phyloP scores from a whole-genome alignment of 2,329 filamentous ascomycete genomes.

The Hymenoscyphus fraxineus region DNA sequence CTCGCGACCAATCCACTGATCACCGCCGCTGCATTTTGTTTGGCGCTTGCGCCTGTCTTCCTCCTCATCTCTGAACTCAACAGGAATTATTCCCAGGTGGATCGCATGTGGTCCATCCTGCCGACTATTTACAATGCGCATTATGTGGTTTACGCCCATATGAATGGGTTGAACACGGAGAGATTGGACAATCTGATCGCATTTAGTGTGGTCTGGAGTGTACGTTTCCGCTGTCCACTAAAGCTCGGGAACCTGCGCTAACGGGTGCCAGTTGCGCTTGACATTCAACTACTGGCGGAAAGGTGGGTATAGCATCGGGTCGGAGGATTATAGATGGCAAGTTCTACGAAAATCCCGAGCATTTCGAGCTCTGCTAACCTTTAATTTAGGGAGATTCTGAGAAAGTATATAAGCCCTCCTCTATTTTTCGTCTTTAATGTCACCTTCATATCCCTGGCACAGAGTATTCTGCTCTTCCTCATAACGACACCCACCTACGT shows the following conservation, averaged over 20 bases:
- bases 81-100: conserved; percentile 94
- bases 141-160: conserved; percentile 75
- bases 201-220: conserved; percentile 75
- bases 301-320: conserved; percentile 83
- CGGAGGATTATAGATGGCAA: conserved; percentile 90
- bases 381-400: conserved; percentile 62
- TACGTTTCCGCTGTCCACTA: conserved; percentile 41
- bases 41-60: conserved; percentile 69
- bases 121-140: conserved; percentile 85
- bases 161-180: conserved; percentile 65
- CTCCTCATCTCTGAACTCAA: conserved; percentile 79
- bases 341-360: conserved; percentile 13
- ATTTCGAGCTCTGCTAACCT: conserved; percentile 4
- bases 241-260: background rate
- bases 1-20: conserved; percentile 82
- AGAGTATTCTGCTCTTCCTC: conserved; percentile 76
- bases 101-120: conserved; percentile 86
- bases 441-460: conserved; percentile 80
- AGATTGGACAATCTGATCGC: conserved; percentile 69
- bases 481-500: conserved; percentile 81
- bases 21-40: conserved; percentile 65
- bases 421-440: conserved; percentile 83
- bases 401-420: conserved; percentile 51
- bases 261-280: conserved; percentile 66
- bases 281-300: conserved; percentile 98